A percentile compares a stretch with the other conserved stretches of the same genome.
Evolutionary conservation across 176 grass and related monocot species (phyloP).

Genomic region (Oryza glaberrima): DNA sequence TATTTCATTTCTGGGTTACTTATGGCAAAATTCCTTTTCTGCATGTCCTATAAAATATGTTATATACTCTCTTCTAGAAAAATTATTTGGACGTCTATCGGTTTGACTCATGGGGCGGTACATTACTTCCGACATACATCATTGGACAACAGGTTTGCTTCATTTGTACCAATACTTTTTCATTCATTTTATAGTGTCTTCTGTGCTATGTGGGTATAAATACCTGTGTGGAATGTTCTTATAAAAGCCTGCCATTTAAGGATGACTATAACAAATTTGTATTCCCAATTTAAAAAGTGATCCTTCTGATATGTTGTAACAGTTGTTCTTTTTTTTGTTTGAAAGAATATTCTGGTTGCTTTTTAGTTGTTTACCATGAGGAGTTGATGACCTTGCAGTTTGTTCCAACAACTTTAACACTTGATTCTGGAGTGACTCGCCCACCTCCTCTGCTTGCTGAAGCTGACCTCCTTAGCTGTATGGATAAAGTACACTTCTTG

Average conservation of each 20-base stretch:
- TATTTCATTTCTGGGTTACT: neutral
- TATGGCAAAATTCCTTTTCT: neutral
- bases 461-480: constrained; percentile 94
- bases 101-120: constrained; percentile 94
- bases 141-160: constrained; percentile 76
- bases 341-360: neutral
- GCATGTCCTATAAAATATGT: neutral
- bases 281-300: constrained; percentile 15
- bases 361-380: constrained; percentile 6
- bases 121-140: constrained; percentile 90
- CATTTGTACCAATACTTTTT: constrained; percentile 25
- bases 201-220: constrained; percentile 3
- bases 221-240: neutral
- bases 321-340: constrained; percentile 6
- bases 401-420: constrained; percentile 84
- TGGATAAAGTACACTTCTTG: constrained; percentile 80
- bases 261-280: constrained; percentile 1
- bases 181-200: constrained; percentile 23
- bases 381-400: constrained; percentile 55
- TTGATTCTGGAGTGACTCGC: constrained; percentile 92
- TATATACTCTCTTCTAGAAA: constrained; percentile 67
- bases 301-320: neutral
- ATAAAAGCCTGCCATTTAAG: neutral
- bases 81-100: constrained; percentile 96
- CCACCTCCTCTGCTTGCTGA: constrained; percentile 96